These are phyloP conservation scores for Xerocomellus intermedius DNA, from an alignment of 768 basidiomycete species.

Conservation along the genomic window DNA sequence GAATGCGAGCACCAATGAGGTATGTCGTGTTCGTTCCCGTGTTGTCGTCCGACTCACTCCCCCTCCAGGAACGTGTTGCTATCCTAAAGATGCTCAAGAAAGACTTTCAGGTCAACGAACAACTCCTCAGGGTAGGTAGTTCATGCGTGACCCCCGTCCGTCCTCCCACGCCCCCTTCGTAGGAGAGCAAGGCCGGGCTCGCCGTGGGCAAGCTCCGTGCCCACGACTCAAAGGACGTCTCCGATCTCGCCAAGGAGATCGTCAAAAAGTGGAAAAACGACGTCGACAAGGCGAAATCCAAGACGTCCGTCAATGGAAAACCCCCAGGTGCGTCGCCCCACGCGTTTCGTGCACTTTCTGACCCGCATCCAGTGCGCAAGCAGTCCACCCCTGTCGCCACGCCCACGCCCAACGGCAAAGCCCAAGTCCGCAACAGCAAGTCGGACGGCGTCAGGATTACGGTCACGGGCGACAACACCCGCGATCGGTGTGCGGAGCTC, in stretches of 20 bases:
- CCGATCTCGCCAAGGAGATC: slow-evolving; percentile 84
- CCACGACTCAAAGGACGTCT: slow-evolving; percentile 67
- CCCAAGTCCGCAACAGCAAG: slow-evolving; percentile 55
- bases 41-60: not conserved
- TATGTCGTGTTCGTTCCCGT: slow-evolving; percentile 34
- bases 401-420: slow-evolving; percentile 32
- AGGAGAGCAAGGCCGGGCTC: slow-evolving; percentile 94
- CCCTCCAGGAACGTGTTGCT: slow-evolving; percentile 57
- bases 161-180: not conserved
- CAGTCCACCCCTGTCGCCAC: slow-evolving; percentile 38
- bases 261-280: slow-evolving; percentile 91
- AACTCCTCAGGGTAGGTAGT: slow-evolving; percentile 66
- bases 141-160: slow-evolving; percentile 4
- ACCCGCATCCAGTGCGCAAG: slow-evolving; percentile 27
- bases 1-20: slow-evolving; percentile 54
- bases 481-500: slow-evolving; percentile 87
- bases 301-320: slow-evolving; percentile 21
- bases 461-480: slow-evolving; percentile 64
- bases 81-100: slow-evolving; percentile 64
- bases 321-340: slow-evolving; percentile 36
- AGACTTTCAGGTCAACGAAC: slow-evolving; percentile 67
- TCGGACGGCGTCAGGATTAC: slow-evolving; percentile 63
- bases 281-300: slow-evolving; percentile 67
- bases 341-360: not conserved
- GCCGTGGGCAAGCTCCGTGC: slow-evolving; percentile 86